Conservation (phyloP, 345 rosid species). For the Hibiscus mutabilis region DNA sequence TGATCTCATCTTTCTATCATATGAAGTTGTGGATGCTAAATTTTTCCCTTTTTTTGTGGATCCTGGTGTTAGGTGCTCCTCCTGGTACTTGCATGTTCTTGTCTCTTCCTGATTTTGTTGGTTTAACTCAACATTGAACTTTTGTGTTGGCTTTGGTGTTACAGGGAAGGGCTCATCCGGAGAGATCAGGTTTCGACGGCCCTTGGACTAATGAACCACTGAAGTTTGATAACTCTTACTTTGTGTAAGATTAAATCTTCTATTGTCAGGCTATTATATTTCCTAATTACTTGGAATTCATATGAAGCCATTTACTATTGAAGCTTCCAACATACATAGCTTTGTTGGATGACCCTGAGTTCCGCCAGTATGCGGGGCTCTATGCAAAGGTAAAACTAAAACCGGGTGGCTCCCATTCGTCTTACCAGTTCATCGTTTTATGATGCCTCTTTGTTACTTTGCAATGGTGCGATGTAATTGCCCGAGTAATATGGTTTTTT, state of each 20-base stretch:
- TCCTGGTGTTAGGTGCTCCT: no score
- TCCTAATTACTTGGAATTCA: neutral
- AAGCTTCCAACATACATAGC: constrained; percentile 82
- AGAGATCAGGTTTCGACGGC: constrained; percentile 93
- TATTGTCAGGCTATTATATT: neutral
- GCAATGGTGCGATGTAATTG: neutral
- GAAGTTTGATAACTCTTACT: constrained; percentile 88
- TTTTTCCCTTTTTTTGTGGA: no score
- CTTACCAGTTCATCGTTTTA: neutral
- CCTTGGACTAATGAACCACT: constrained; percentile 92
- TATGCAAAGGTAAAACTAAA: constrained; percentile 66
- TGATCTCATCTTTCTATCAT: no score
- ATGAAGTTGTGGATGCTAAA: no score
- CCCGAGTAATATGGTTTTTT: neutral
- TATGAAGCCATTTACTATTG: constrained; percentile 16
- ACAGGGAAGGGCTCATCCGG: constrained; percentile 86
- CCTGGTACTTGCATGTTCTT: constrained; percentile 24
- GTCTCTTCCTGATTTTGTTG: neutral
- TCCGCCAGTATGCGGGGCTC: constrained; percentile 60
- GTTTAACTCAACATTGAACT: neutral
- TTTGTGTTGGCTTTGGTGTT: constrained; percentile 16
- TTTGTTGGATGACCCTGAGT: constrained; percentile 55
- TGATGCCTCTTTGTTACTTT: neutral
- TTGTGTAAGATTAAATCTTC: constrained; percentile 45
- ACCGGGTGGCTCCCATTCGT: neutral